Conservation (phyloP, 208 protist genomes). For the Acanthamoeba polyphaga region DNA sequence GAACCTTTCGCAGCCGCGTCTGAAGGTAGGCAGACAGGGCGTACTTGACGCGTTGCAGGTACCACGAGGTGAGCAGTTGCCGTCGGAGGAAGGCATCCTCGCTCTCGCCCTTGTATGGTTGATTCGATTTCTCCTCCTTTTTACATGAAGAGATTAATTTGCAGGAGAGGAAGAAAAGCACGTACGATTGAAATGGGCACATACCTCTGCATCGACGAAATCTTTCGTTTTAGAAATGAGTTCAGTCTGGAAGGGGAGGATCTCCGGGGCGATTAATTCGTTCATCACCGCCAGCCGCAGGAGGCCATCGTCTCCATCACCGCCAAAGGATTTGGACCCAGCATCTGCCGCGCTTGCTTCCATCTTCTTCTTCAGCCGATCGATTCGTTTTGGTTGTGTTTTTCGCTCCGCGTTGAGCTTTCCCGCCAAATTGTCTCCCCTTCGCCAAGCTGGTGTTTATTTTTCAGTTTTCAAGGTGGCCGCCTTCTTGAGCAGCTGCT, state of each 20-base stretch:
- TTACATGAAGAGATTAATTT: neutral
- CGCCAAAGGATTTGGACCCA: neutral
- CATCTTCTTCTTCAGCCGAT: neutral
- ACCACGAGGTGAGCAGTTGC: conserved; percentile 41
- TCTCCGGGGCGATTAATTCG: conserved; percentile 11
- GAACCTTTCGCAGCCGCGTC: conserved; percentile 32
- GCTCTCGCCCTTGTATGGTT: conserved; percentile 29
- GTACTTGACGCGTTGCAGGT: conserved; percentile 42
- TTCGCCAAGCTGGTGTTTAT: neutral
- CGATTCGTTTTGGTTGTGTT: neutral
- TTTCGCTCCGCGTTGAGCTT: neutral
- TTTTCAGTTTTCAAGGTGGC: neutral
- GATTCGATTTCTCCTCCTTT: conserved; percentile 19
- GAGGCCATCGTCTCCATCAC: neutral
- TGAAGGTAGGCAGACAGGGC: conserved; percentile 8
- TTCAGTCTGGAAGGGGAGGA: conserved; percentile 8
- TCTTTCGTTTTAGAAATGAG: conserved; percentile 33
- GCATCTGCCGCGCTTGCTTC: neutral
- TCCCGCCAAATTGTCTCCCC: no score
- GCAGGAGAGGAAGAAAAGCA: neutral
- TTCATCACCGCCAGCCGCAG: neutral
- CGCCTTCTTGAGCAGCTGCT: conserved; percentile 60
- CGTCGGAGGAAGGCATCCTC: conserved; percentile 11
- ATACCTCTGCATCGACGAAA: neutral
- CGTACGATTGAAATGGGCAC: neutral